Percentiles rank a stretch among this genome's conserved stretches.
phyloP scores from a whole-genome alignment of 2,329 filamentous ascomycete species.

The Ampelomyces quisqualis region DNA sequence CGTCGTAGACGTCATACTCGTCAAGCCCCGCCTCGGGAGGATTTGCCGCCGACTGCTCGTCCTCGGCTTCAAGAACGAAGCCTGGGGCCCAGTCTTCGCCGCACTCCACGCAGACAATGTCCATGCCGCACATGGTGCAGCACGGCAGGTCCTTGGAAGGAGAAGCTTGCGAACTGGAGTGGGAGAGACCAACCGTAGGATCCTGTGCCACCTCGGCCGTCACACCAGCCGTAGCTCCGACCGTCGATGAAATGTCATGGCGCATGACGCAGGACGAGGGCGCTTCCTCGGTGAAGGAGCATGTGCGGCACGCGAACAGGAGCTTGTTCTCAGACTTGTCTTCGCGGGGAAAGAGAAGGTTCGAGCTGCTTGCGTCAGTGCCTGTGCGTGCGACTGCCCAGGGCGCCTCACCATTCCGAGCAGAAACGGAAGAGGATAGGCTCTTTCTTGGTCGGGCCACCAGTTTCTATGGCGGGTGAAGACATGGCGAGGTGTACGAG shows the following conservation, averaged over 20 bases:
- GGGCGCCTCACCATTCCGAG: constrained; percentile 73
- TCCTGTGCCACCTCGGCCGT: constrained; percentile 96
- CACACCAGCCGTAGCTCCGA: constrained; percentile 93
- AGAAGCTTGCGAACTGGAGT: constrained; percentile 33
- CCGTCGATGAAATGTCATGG: constrained; percentile 86
- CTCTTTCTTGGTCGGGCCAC: constrained; percentile 51
- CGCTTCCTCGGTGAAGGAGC: constrained; percentile 85
- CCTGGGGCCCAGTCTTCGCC: constrained; percentile 49
- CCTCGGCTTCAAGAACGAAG: constrained; percentile 49
- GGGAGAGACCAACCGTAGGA: constrained; percentile 83
- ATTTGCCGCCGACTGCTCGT: constrained; percentile 31
- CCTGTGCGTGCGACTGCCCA: constrained; percentile 1
- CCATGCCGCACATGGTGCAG: constrained; percentile 61
- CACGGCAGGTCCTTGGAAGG: constrained; percentile 45
- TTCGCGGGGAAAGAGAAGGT: constrained; percentile 97
- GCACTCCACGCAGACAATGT: constrained; percentile 57
- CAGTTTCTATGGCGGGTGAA: constrained; percentile 35
- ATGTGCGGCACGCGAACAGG: constrained; percentile 94
- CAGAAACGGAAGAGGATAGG: constrained; percentile 98
- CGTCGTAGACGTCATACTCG: constrained; percentile 23
- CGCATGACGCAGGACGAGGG: constrained; percentile 91
- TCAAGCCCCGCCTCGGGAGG: constrained; percentile 22
- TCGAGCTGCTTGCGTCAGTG: constrained; percentile 61
- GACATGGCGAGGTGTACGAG: constrained; percentile 32
- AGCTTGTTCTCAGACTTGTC: constrained; percentile 80